These are phyloP conservation scores for Hibiscus tridactylites DNA, from an alignment of 345 rosid genomes.

Conservation along the genomic window DNA sequence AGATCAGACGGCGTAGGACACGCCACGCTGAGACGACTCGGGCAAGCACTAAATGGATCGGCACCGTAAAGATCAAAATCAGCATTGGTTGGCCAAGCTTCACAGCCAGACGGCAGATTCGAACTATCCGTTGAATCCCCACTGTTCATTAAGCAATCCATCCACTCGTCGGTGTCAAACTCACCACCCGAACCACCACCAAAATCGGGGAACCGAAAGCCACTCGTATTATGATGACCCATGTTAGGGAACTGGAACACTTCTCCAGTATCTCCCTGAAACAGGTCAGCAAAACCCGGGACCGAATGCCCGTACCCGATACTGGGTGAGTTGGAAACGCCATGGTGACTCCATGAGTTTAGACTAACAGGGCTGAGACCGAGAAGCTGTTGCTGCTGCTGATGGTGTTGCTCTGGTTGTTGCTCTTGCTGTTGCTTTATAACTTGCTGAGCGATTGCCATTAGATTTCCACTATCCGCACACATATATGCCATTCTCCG, in stretches of 20 bases:
- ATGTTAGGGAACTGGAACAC: slow-evolving; percentile 53
- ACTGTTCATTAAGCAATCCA: slow-evolving; percentile 64
- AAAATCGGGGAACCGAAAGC: slow-evolving; percentile 55
- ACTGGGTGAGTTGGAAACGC: slow-evolving; percentile 25
- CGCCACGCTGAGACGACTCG: slow-evolving; percentile 44
- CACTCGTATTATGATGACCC: slow-evolving; percentile 48
- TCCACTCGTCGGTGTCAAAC: slow-evolving; percentile 93
- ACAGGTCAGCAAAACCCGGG: slow-evolving; percentile 57
- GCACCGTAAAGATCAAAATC: slow-evolving; percentile 50
- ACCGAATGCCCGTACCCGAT: slow-evolving; percentile 35
- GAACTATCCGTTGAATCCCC: slow-evolving; percentile 66
- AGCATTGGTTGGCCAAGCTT: slow-evolving; percentile 52
- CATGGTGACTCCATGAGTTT: not conserved
- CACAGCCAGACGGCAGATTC: slow-evolving; percentile 50
- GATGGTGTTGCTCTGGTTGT: slow-evolving; percentile 42
- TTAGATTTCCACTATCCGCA: slow-evolving; percentile 86
- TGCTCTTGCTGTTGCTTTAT: slow-evolving; percentile 89
- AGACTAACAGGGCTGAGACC: slow-evolving; percentile 41
- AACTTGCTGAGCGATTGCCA: slow-evolving; percentile 97
- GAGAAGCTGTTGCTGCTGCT: slow-evolving; percentile 34
- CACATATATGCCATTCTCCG: slow-evolving; percentile 92
- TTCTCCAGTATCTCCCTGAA: slow-evolving; percentile 47
- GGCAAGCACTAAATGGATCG: slow-evolving; percentile 52
- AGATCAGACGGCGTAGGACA: slow-evolving; percentile 61
- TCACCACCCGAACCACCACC: slow-evolving; percentile 46